phyloP scores from a whole-genome alignment of 2,329 filamentous ascomycete genomes.

The Aspergillus sp. region DNA sequence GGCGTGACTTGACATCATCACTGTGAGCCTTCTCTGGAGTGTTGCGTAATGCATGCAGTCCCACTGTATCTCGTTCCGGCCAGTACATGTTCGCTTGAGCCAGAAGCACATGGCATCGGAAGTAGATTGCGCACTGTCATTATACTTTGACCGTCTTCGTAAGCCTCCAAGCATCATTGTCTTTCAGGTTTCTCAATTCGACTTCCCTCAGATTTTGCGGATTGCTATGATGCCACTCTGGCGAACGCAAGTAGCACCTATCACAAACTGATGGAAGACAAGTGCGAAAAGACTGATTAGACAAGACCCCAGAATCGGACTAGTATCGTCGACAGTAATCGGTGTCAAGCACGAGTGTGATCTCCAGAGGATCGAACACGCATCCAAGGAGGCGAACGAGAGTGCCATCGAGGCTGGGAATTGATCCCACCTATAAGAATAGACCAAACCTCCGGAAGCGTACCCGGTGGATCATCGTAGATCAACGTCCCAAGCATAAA shows the following conservation, averaged over 20 bases:
- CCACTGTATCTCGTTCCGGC: background rate
- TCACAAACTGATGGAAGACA: background rate
- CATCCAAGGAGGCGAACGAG: background rate
- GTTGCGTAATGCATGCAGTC: background rate
- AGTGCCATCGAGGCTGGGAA: background rate
- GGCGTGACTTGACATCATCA: background rate
- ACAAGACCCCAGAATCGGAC: no score
- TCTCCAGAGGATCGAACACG: no score
- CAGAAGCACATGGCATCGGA: background rate
- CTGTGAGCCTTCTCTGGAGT: background rate
- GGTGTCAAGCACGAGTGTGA: background rate
- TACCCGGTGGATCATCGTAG: background rate
- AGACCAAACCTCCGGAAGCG: background rate
- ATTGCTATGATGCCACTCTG: no score
- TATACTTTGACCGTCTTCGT: background rate
- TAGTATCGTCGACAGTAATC: no score
- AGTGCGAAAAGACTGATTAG: no score
- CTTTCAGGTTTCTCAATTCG: background rate
- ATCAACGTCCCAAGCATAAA: background rate
- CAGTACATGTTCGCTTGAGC: background rate
- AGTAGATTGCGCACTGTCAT: background rate
- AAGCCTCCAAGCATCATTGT: background rate
- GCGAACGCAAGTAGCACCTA: background rate
- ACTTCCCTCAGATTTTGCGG: no score
- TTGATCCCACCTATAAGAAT: background rate